A percentile compares a stretch with the other conserved stretches of the same genome.
phyloP scores from a whole-genome alignment of 768 basidiomycete species.

The Gyrodon lividus region DNA sequence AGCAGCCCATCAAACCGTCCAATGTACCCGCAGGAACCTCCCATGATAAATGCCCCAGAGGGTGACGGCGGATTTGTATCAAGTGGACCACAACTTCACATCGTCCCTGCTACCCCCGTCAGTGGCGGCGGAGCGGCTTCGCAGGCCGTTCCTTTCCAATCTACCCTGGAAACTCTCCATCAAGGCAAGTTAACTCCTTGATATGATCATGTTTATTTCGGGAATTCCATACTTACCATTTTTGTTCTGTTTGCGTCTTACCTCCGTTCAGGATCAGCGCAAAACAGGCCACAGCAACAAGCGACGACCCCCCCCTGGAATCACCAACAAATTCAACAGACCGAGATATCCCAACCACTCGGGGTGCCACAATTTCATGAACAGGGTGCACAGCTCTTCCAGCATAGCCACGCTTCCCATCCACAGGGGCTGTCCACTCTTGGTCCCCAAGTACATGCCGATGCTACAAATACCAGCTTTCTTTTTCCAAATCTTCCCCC shows the following conservation, averaged over 20 bases:
- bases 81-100: constrained; percentile 64
- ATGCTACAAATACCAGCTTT: constrained; percentile 38
- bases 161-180: constrained; percentile 47
- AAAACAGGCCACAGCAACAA: constrained; percentile 34
- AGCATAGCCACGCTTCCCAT: constrained; percentile 36
- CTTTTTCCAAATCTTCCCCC: constrained; percentile 38
- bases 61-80: constrained; percentile 48
- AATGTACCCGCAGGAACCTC: constrained; percentile 41
- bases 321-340: constrained; percentile 36
- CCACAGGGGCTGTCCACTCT: constrained; percentile 36
- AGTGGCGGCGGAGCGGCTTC: constrained; percentile 54
- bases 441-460: constrained; percentile 31
- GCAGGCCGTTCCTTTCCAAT: constrained; percentile 52
- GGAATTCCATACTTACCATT: constrained; percentile 31
- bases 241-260: constrained; percentile 25
- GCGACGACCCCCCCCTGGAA: constrained; percentile 34
- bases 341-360: constrained; percentile 31
- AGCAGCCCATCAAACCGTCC: constrained; percentile 40
- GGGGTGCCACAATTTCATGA: constrained; percentile 31
- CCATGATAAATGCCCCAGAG: constrained; percentile 61
- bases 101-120: constrained; percentile 83
- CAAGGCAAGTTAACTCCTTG: constrained; percentile 47
- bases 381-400: constrained; percentile 30
- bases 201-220: constrained; percentile 32
- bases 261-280: constrained; percentile 31